These are phyloP conservation scores for Fusarium globosum DNA, from an alignment of 2,329 filamentous ascomycete species.

Conservation along the genomic window DNA sequence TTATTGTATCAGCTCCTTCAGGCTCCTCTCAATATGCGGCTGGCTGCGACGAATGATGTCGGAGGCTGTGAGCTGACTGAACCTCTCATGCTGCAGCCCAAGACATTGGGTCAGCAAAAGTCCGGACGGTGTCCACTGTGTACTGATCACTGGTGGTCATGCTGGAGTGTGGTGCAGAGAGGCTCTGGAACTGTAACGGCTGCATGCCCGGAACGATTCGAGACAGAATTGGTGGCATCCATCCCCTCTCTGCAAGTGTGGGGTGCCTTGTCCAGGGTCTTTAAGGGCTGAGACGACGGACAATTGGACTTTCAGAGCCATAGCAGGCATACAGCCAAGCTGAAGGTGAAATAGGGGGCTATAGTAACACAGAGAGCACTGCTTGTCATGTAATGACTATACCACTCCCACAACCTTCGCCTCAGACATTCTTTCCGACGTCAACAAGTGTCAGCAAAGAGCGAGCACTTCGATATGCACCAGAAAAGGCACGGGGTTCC, in stretches of 20 bases:
- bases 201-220: constrained; percentile 30
- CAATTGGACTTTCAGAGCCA: background rate
- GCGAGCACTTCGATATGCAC: constrained; percentile 17
- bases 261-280: constrained; percentile 31
- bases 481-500: constrained; percentile 37
- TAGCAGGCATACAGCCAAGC: background rate
- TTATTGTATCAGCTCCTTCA: background rate
- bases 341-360: background rate
- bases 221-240: constrained; percentile 29
- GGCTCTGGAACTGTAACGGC: constrained; percentile 37
- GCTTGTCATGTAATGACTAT: background rate
- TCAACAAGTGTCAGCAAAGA: constrained; percentile 9
- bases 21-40: background rate
- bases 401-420: background rate
- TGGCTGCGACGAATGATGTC: constrained; percentile 35
- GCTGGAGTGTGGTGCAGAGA: constrained; percentile 30
- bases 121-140: constrained; percentile 8
- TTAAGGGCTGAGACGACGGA: constrained; percentile 14
- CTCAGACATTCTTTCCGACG: background rate
- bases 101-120: constrained; percentile 27
- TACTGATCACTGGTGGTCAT: constrained; percentile 7
- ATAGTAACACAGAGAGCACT: background rate
- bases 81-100: constrained; percentile 29
- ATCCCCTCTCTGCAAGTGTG: constrained; percentile 23
- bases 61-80: constrained; percentile 26